phyloP scores from a whole-genome alignment of 2,329 filamentous ascomycete species.

The Beauveria pseudobassiana region DNA sequence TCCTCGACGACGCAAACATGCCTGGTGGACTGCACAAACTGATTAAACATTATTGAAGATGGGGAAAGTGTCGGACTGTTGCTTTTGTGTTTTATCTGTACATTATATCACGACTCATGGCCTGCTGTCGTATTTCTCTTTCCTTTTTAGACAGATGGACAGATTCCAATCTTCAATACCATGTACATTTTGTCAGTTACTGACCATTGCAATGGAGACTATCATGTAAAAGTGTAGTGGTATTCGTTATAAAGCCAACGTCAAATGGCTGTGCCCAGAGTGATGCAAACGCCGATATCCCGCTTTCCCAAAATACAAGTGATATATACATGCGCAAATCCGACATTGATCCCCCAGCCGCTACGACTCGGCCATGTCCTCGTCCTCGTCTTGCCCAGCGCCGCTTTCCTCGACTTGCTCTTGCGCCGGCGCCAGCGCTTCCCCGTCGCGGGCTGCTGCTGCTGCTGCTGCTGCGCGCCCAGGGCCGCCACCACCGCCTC shows the following conservation, averaged over 20 bases:
- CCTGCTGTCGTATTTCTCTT: not conserved
- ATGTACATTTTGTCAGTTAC: not conserved
- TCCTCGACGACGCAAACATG: conserved; percentile 25
- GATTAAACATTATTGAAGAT: conserved; percentile 2
- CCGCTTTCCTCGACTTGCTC: conserved; percentile 2
- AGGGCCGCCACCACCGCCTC: conserved; percentile 31
- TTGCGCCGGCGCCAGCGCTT: not conserved
- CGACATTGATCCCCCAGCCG: too few relatives aligned
- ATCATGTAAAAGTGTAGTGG: not conserved
- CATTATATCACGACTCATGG: not conserved
- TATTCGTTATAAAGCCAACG: not conserved
- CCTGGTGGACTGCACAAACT: conserved; percentile 13
- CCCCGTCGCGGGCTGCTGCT: not conserved
- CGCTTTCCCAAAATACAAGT: not conserved
- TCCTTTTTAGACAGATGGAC: not conserved
- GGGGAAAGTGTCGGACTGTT: too few relatives aligned
- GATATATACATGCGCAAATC: not conserved
- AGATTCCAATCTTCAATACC: not conserved
- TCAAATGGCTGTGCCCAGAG: not conserved
- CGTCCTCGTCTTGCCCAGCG: not conserved
- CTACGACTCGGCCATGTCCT: conserved; percentile 13
- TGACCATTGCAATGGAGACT: not conserved
- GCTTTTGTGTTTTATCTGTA: not conserved
- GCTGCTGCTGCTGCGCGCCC: not conserved
- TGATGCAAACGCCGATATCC: not conserved